Evolutionary conservation across 495 filamentous ascomycete genomes (phyloP).

Genomic region (Penicillium canescens): DNA sequence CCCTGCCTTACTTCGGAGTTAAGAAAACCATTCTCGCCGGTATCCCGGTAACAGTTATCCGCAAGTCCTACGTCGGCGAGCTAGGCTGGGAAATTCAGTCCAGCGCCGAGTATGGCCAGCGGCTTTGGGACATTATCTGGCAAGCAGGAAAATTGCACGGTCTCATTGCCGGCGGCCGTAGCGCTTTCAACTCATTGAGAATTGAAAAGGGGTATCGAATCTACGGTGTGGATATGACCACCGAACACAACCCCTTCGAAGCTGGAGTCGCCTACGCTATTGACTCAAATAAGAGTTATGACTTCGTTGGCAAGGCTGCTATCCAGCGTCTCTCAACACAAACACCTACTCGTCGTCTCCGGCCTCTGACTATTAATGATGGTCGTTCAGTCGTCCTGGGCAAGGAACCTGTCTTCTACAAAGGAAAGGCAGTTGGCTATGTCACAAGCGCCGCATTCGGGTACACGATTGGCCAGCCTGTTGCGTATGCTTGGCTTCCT

Average conservation of each 20-base stretch:
- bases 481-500: constrained; percentile 50
- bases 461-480: constrained; percentile 43
- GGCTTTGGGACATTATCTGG: constrained; percentile 47
- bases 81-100: constrained; percentile 53
- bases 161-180: constrained; percentile 47
- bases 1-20: constrained; percentile 38
- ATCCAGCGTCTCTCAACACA: constrained; percentile 26
- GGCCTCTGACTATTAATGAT: constrained; percentile 46
- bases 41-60: constrained; percentile 42
- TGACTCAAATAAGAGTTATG: constrained; percentile 32
- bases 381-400: constrained; percentile 46
- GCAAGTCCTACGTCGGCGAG: constrained; percentile 51
- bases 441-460: constrained; percentile 51
- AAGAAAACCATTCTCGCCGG: constrained; percentile 36
- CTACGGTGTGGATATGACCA: constrained; percentile 48
- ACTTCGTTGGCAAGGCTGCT: constrained; percentile 41
- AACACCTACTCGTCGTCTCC: constrained; percentile 28
- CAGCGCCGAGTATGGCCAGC: constrained; percentile 44
- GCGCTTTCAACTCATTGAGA: constrained; percentile 47
- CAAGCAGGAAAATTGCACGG: constrained; percentile 46
- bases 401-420: constrained; percentile 49
- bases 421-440: constrained; percentile 42
- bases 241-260: constrained; percentile 51
- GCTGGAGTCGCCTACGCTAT: constrained; percentile 41
- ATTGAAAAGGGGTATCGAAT: constrained; percentile 49